Conservation (phyloP, 495 filamentous ascomycete genomes). For the Hypoxylon cercidicola region DNA sequence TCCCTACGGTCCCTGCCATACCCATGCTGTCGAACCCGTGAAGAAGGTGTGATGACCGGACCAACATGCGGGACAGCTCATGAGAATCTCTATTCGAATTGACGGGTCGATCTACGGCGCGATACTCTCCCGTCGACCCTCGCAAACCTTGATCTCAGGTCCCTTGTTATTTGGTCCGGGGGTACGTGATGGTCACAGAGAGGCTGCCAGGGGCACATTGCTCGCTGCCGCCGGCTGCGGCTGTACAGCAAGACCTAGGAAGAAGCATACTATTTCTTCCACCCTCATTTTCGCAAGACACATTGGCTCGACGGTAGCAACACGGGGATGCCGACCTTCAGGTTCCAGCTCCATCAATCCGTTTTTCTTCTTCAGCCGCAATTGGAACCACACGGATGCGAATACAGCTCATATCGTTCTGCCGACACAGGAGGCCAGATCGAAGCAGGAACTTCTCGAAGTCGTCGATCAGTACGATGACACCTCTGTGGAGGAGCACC, state of each 20-base stretch:
- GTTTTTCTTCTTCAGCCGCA: conserved; percentile 15
- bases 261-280: conserved; percentile 11
- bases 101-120: conserved; percentile 64
- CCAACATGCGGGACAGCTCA: conserved; percentile 62
- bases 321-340: conserved; percentile 19
- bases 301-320: conserved; percentile 35
- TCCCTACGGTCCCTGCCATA: conserved; percentile 14
- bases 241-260: conserved; percentile 9
- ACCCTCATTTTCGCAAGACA: conserved; percentile 9
- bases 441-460: conserved; percentile 57
- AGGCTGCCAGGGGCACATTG: conserved; percentile 12
- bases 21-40: conserved; percentile 35
- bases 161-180: conserved; percentile 19
- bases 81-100: conserved; percentile 63
- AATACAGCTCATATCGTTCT: background rate
- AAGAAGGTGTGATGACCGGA: conserved; percentile 53
- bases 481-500: conserved; percentile 56
- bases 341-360: conserved; percentile 28
- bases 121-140: conserved; percentile 54
- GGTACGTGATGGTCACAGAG: conserved; percentile 20
- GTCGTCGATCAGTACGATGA: conserved; percentile 60
- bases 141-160: conserved; percentile 44
- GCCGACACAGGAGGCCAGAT: conserved; percentile 1
- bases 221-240: conserved; percentile 8
- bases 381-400: conserved; percentile 35